Evolutionary conservation across 1,139 yeast species (phyloP), one percentile per base, ranked within the genome.

Genomic region (Lodderomyces theae): DNA sequence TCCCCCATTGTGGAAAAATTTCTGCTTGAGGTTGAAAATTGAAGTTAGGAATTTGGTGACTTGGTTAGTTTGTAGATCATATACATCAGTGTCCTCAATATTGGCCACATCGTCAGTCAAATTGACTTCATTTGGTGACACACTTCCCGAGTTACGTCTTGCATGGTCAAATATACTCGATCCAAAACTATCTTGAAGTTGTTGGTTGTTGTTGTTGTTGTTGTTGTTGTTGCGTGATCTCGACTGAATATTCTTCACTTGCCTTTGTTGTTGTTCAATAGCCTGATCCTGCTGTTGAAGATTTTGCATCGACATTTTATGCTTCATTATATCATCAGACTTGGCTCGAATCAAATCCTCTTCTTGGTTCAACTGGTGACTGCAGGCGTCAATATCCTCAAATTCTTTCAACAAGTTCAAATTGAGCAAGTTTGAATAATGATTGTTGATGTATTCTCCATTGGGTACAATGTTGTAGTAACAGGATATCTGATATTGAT

Each of bases 401-500:
- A 64, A 66, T 41, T 61, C 66, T 47, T 71, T 71, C 41, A 69
- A 56, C 40, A 72, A 57, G 49, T 72, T 69, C 37, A 71, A 53
- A 21, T 60, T 64, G 21, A 72, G 51, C 19, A 72, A 51, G 15
- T 62, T 60, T 10, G 66, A 52, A 49, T 63, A 72, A 51, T 72
- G 77, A 44, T 69, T 71, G 44, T 68, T 64, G 15, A 60, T 46
- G 36, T 48, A 51, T 15, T 51, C 50, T 9, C 56, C 57, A 11
- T 45, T 43, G 1, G 76, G 76, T 4, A 63, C 56, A 23, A 56
- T 50, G 43, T 72, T 72, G 40, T 54, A 62, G 49, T 72, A 72
- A 45, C 75, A 72, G 9, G 74, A 68, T 35, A 63, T 50, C 64
- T 67, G 65, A 52, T 72, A 72, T 46, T 65, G 69, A 48, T 60